Percentiles rank a stretch among this genome's conserved stretches.
Conservation (phyloP, 176 grass and related monocot genomes). For the barley (Hordeum vulgare) region DNA sequence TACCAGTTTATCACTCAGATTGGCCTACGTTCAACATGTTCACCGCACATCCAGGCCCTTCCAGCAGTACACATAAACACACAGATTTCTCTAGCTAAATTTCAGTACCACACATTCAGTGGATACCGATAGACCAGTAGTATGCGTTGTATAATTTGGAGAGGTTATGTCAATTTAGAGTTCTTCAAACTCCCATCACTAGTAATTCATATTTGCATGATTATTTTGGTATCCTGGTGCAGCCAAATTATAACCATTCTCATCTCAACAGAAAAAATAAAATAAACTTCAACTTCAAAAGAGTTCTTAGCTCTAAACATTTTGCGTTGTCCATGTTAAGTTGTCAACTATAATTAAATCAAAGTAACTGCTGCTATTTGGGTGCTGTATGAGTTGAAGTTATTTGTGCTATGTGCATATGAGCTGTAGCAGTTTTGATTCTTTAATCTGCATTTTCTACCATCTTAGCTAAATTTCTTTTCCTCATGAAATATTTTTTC, state of each 20-base stretch:
- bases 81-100: neutral
- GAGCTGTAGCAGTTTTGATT: neutral
- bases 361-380: neutral
- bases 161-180: neutral
- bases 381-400: neutral
- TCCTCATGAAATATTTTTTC: neutral
- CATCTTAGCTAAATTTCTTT: neutral
- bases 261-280: neutral
- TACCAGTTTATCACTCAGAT: neutral
- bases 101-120: neutral
- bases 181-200: neutral
- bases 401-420: conserved; percentile 3
- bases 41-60: neutral
- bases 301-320: neutral
- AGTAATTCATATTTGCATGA: neutral
- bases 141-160: conserved; percentile 5
- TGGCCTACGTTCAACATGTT: neutral
- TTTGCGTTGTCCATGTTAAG: neutral
- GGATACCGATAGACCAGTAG: neutral
- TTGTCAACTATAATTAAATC: neutral
- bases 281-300: neutral
- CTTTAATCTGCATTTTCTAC: neutral
- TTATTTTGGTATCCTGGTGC: neutral
- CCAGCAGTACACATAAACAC: neutral
- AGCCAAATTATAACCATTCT: neutral